phyloP scores from a whole-genome alignment of 148 eudicot species.

The Rhododendron henanense region DNA sequence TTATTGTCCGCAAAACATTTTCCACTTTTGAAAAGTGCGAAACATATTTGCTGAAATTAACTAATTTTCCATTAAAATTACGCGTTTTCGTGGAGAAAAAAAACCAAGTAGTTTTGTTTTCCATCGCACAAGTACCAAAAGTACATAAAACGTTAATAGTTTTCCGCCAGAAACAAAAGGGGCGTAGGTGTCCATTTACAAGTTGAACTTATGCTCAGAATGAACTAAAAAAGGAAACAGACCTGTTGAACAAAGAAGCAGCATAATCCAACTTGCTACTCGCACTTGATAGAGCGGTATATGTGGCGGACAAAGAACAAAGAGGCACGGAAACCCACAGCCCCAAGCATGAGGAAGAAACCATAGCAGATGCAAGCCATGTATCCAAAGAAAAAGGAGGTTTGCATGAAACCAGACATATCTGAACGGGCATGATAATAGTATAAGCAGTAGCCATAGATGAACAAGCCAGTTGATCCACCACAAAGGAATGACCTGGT shows the following conservation, averaged over 20 bases:
- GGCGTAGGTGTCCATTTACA: neutral
- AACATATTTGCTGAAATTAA: neutral
- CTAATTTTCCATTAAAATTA: neutral
- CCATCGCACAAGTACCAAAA: neutral
- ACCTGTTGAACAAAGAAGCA: neutral
- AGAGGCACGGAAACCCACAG: slow-evolving; percentile 40
- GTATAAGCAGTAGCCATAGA: slow-evolving; percentile 39
- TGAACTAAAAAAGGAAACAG: neutral
- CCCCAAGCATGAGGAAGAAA: slow-evolving; percentile 43
- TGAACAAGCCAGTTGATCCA: slow-evolving; percentile 43
- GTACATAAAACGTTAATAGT: neutral
- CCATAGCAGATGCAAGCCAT: slow-evolving; percentile 48
- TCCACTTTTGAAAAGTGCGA: neutral
- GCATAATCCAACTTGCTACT: slow-evolving; percentile 1
- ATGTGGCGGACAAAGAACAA: slow-evolving; percentile 42
- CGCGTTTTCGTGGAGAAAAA: neutral
- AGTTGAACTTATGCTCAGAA: neutral
- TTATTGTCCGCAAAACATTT: neutral
- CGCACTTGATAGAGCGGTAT: slow-evolving; percentile 40
- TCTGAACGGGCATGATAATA: slow-evolving; percentile 37
- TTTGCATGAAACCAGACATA: slow-evolving; percentile 45
- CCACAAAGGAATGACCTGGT: slow-evolving; percentile 44
- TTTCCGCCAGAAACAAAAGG: neutral
- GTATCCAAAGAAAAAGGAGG: slow-evolving; percentile 40
- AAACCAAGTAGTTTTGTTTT: neutral